Evolutionary conservation across 2,329 filamentous ascomycete species (phyloP).

Genomic region (Fragosphaeria purpurea): DNA sequence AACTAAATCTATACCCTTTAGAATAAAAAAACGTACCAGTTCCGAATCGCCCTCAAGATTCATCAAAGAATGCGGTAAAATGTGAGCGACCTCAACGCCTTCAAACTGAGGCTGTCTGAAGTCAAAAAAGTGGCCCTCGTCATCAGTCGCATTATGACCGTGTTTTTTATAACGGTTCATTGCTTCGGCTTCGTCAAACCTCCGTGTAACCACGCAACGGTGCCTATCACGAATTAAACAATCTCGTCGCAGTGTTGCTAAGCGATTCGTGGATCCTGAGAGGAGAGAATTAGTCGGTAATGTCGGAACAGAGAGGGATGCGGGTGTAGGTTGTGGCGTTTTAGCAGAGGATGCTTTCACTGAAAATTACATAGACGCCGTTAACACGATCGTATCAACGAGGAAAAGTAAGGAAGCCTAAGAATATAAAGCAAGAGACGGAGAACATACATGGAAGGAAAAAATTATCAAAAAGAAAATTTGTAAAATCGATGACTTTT

Average conservation of each 20-base stretch:
- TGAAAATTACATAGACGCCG: neutral
- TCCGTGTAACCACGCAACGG: conserved; percentile 1
- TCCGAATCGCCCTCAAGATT: neutral
- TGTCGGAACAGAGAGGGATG: neutral
- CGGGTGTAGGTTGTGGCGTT: neutral
- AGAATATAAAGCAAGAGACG: neutral
- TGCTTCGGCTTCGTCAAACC: neutral
- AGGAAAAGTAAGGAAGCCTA: too few relatives aligned
- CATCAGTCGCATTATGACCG: neutral
- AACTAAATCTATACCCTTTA: too few relatives aligned
- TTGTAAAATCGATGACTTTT: neutral
- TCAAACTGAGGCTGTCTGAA: neutral
- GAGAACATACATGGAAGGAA: neutral
- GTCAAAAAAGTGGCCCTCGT: neutral
- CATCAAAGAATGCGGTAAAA: conserved; percentile 1
- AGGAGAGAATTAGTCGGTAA: neutral
- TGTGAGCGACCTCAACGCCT: neutral
- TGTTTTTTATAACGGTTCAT: neutral
- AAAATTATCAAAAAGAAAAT: neutral
- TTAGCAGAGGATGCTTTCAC: neutral
- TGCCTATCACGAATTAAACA: conserved; percentile 1
- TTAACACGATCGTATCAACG: neutral
- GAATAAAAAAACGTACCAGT: neutral
- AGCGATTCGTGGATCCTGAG: neutral
- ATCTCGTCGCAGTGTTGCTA: neutral